phyloP scores from a whole-genome alignment of 345 rosid species.

The Anacardium occidentale region DNA sequence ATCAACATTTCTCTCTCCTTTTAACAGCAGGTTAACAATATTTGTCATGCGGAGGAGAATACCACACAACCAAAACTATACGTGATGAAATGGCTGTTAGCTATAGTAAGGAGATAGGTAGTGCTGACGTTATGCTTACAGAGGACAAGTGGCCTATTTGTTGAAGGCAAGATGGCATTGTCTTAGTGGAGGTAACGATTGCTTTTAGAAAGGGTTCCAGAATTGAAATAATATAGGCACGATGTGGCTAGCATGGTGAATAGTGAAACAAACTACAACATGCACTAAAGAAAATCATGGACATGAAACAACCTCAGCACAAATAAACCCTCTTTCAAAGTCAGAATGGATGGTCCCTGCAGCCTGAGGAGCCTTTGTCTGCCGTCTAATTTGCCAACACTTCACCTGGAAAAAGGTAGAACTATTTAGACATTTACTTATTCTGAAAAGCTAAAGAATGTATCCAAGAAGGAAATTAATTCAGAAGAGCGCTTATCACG shows the following conservation, averaged over 20 bases:
- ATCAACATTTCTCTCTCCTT: neutral
- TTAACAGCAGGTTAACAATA: neutral
- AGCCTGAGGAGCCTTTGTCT: slow-evolving; percentile 96
- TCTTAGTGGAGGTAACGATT: neutral
- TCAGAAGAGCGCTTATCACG: neutral
- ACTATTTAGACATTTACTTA: neutral
- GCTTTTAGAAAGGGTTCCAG: neutral
- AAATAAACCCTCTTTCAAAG: slow-evolving; percentile 94
- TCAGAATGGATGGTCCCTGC: slow-evolving; percentile 94
- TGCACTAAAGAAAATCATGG: slow-evolving; percentile 11
- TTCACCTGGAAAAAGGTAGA: slow-evolving; percentile 60
- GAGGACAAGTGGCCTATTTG: neutral
- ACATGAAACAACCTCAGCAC: slow-evolving; percentile 77
- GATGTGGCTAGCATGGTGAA: neutral
- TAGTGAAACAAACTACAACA: neutral
- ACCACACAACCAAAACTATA: neutral
- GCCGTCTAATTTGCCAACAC: slow-evolving; percentile 98
- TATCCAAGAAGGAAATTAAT: neutral
- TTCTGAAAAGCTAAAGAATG: neutral
- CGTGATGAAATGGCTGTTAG: neutral
- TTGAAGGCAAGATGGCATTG: neutral
- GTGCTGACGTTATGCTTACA: neutral
- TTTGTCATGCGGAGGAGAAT: neutral
- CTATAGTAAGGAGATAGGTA: neutral
- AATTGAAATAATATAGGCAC: neutral